Conservation (phyloP, 495 filamentous ascomycete species). For the Aspergillus cavernicola region DNA sequence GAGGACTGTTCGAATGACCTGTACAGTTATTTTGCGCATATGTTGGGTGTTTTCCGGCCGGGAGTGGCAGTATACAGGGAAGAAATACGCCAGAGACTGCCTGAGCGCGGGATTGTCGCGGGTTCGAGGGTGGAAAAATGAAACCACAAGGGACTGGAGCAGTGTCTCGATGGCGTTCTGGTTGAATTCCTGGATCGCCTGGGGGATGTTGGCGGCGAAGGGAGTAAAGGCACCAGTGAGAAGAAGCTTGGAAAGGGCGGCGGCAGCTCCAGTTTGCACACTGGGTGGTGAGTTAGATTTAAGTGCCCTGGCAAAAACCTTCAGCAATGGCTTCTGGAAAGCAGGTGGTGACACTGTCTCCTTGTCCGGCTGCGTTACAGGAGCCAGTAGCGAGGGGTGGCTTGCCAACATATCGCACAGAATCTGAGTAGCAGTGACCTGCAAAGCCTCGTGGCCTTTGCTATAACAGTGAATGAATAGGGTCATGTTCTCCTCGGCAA, state of each 20-base stretch:
- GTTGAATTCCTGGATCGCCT: slow-evolving; percentile 46
- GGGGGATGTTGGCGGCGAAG: slow-evolving; percentile 34
- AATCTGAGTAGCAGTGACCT: slow-evolving; percentile 85
- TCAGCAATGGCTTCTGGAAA: slow-evolving; percentile 61
- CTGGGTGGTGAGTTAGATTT: slow-evolving; percentile 62
- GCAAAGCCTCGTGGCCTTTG: slow-evolving; percentile 85
- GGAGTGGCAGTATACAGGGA: slow-evolving; percentile 91
- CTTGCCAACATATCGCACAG: slow-evolving; percentile 90
- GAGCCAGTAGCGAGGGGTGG: slow-evolving; percentile 71
- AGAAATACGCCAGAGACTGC: slow-evolving; percentile 89
- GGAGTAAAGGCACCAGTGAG: slow-evolving; percentile 58
- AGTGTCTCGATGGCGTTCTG: slow-evolving; percentile 55
- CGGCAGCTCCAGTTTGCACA: slow-evolving; percentile 78
- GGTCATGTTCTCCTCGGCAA: slow-evolving; percentile 88
- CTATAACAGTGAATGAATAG: slow-evolving; percentile 95
- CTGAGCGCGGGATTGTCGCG: slow-evolving; percentile 79
- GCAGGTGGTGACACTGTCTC: slow-evolving; percentile 39
- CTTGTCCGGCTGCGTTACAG: slow-evolving; percentile 36
- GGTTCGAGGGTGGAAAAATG: slow-evolving; percentile 89
- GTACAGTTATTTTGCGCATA: slow-evolving; percentile 68
- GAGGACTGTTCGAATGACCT: slow-evolving; percentile 61
- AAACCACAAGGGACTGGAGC: slow-evolving; percentile 73
- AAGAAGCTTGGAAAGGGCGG: slow-evolving; percentile 80
- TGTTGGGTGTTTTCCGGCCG: slow-evolving; percentile 71
- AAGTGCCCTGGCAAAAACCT: slow-evolving; percentile 73